phyloP scores from a whole-genome alignment of 495 filamentous ascomycete genomes.

The Aspergillus haitiensis region DNA sequence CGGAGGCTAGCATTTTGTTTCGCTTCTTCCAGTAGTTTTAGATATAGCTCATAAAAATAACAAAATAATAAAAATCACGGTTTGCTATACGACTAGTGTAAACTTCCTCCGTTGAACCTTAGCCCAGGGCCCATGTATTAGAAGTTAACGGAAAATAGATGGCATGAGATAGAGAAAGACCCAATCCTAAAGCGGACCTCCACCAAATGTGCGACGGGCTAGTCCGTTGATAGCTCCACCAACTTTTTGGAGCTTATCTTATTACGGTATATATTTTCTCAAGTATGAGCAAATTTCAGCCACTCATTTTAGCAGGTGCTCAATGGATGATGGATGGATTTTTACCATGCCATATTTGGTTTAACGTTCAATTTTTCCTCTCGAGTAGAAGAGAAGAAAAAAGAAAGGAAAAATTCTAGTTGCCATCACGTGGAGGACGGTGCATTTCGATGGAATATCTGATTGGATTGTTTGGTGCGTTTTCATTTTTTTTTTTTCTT shows the following conservation, averaged over 20 bases:
- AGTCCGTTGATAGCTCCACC: neutral
- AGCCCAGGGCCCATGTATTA: no score
- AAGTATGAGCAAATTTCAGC: constrained; percentile 7
- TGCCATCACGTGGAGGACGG: no score
- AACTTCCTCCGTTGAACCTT: no score
- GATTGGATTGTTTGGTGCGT: no score
- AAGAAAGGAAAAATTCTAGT: no score
- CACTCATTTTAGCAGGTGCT: constrained; percentile 24
- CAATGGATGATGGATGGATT: neutral
- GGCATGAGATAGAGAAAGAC: neutral
- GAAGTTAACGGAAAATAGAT: no score
- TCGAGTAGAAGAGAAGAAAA: neutral
- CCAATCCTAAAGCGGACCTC: neutral
- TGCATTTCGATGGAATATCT: no score
- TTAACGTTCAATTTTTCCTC: neutral
- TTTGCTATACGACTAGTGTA: no score
- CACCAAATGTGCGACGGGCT: neutral
- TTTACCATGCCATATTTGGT: neutral
- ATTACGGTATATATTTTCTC: neutral
- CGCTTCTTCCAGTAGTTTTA: no score
- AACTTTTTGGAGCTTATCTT: neutral
- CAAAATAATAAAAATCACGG: no score
- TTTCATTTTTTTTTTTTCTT: no score
- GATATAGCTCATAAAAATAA: neutral
- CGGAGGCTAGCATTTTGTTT: no score